Base-by-base conservation (phyloP, 305 asterid species). In the Stenogyne calaminthoides region DNA sequence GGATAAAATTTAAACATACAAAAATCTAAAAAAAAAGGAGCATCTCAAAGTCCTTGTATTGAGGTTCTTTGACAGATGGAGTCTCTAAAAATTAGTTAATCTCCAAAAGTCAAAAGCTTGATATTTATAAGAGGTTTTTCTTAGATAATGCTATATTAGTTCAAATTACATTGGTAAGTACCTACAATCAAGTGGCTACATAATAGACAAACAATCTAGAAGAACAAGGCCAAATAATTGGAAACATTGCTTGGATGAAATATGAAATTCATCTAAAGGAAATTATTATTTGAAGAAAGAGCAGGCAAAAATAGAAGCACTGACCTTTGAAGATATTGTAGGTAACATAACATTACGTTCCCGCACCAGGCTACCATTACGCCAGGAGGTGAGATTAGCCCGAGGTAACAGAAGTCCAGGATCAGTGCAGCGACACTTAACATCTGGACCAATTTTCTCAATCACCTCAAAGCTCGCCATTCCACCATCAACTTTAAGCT, bases 271-370 rank as follows among this genome's bases (percentile, higher is more conserved):
- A 36, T 64, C 40, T 39, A 71, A 70, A 29, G 25, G 76, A 39
- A 61, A 63, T 58, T 60, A 70, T 39, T 12, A 59, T 39, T 67
- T 5, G 14, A 54, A 72, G 29, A 51, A 40, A 66, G 56, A 49
- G 19, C 34, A 22, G 61, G 65, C 36, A 10, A 52, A 57, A 75
- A 55, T 44, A 64, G 34, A 69, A 19, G 71, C 67, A 71, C 79
- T 15, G 54, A 88, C 96, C 97, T 93, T 93, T 46, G 97, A 88
- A 73, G 97, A 91, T 76, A 93, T 87, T 39, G 97, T 91, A 3
- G 96, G 97, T 60, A 91, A 89, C 98, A 93, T 93, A 54, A 96
- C 95, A 80, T 93, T 91, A 57, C 94, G 96, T 74, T 89, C 97
- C 71, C 89, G 82, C 34, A 93, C 97, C 76, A 91, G 77, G 74